phyloP scores from a whole-genome alignment of 2,329 filamentous ascomycete genomes.

The Blastomyces parvus region DNA sequence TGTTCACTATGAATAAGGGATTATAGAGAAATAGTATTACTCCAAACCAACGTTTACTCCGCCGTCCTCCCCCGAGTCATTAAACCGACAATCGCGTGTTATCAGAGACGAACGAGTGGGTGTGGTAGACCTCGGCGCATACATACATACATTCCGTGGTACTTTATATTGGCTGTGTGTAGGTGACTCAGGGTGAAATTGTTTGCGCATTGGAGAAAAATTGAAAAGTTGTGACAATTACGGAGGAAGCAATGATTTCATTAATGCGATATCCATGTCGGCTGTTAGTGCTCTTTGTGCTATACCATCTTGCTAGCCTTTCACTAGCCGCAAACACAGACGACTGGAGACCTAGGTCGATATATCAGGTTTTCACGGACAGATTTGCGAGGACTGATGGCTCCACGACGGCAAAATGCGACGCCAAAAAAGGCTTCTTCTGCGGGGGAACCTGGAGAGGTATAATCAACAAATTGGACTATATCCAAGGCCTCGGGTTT shows the following conservation, averaged over 20 bases:
- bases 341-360: constrained; percentile 35
- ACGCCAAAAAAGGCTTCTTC: constrained; percentile 28
- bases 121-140: not conserved
- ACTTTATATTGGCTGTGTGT: not conserved
- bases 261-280: not conserved
- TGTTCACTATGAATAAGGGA: not conserved
- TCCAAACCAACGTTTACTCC: not conserved
- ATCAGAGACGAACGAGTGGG: not conserved
- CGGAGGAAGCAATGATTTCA: not conserved
- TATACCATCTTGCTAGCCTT: not conserved
- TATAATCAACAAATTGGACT: constrained; percentile 41
- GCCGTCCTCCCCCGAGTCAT: not conserved
- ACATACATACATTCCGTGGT: not conserved
- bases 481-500: constrained; percentile 43
- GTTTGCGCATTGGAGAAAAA: not conserved
- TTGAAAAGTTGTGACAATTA: not conserved
- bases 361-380: constrained; percentile 42
- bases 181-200: not conserved
- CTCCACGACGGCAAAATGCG: constrained; percentile 26
- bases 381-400: constrained; percentile 37
- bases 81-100: not conserved
- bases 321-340: constrained; percentile 20
- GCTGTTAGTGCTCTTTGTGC: not conserved
- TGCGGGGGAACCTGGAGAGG: constrained; percentile 46
- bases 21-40: not conserved